phyloP scores from a whole-genome alignment of 176 grass and related monocot genomes.

The Poa pratensis region DNA sequence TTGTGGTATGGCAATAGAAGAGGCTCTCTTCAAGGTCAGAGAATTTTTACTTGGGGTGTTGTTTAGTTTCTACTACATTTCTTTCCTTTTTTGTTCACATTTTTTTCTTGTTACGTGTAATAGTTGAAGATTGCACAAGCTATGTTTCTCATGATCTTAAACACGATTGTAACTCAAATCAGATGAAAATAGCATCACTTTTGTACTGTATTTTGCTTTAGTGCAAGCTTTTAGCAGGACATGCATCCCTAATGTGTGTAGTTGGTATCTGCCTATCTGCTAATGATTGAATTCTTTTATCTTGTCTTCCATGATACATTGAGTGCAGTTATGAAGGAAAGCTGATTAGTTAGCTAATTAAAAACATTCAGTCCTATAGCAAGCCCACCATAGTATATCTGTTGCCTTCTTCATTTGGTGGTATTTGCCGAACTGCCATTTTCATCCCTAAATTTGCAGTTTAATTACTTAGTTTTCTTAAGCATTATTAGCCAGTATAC shows the following conservation, averaged over 20 bases:
- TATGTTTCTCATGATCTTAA: slow-evolving; percentile 52
- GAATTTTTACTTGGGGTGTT: slow-evolving; percentile 48
- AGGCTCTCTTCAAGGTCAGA: slow-evolving; percentile 51
- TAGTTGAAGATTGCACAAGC: slow-evolving; percentile 40
- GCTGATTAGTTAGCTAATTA: neutral
- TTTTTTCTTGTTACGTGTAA: slow-evolving; percentile 51
- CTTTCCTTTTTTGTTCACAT: slow-evolving; percentile 18
- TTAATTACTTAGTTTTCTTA: slow-evolving; percentile 25
- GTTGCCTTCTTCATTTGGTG: neutral
- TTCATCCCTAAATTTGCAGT: neutral
- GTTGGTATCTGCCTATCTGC: slow-evolving; percentile 27
- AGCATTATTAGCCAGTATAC: neutral
- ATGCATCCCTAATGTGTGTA: slow-evolving; percentile 6
- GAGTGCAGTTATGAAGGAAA: slow-evolving; percentile 23
- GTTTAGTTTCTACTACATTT: slow-evolving; percentile 39
- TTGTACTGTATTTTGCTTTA: slow-evolving; percentile 24
- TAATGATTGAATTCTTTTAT: slow-evolving; percentile 9
- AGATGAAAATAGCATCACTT: slow-evolving; percentile 43
- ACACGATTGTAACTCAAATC: slow-evolving; percentile 48
- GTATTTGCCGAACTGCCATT: neutral
- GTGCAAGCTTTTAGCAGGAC: slow-evolving; percentile 20
- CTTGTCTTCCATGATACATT: neutral
- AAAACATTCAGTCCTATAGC: neutral
- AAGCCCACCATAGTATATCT: neutral
- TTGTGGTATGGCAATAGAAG: slow-evolving; percentile 33